Evolutionary conservation across 257 asterid species (phyloP), one percentile per base, ranked within the genome.

Genomic region (Coffea canephora): DNA sequence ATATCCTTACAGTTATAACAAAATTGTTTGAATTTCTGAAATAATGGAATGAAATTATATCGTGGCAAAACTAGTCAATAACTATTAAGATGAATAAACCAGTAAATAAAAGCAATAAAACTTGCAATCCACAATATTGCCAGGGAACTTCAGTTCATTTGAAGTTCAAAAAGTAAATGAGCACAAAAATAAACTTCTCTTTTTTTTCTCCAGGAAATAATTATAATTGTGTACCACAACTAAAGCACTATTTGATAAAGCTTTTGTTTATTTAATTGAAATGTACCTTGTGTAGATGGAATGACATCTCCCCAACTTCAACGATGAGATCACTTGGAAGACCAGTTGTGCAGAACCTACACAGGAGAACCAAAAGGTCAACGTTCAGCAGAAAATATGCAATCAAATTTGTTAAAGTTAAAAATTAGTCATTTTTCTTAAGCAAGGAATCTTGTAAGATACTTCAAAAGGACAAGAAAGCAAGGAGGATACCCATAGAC

Each of bases 231-330:
- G 34, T 31, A 67, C 43, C 36, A 23, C 71, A 3, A 14, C 19
- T 34, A 41, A 15, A 13, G n/a, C 50, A 46, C 25, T 1, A 3
- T 34, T 14, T 13, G 21, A 31, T 39, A 39, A 39, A 39, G 43
- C 3, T 39, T 52, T 8, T 23, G 15, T 5, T 1, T 25, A 10
- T 7, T 15, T 12, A 13, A 45, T 3, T 1, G 48, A 73, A 57
- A 23, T 39, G 78, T 87, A 95, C 99, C 98, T 93, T 95, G 91
- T 95, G 99, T 74, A 95, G 98, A 87, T 93, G 98, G 87, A 95
- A 95, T n/a, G 99, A 88, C 97, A 93, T 93, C 81, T 92, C 97
- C 81, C 88, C 99, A 88, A 95, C 97, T 87, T 92, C 96, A 27
- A 95, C 98, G 78, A 90, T 87, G 16, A 95, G 84, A 88, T 95